Base-by-base conservation (phyloP, 2,329 filamentous ascomycete species). In the Phialemoniopsis sp. region DNA sequence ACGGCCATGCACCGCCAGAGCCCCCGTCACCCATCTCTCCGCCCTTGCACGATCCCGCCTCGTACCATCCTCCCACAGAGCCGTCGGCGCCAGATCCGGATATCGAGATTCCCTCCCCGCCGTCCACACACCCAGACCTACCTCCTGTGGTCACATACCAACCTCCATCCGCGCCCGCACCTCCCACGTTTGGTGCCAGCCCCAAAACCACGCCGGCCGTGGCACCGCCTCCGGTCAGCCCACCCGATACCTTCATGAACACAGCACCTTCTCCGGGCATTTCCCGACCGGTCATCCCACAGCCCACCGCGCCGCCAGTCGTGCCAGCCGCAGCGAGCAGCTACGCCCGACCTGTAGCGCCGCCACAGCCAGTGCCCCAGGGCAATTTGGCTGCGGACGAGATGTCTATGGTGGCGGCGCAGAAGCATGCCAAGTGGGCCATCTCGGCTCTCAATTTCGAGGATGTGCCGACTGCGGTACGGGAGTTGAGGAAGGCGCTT, bases 381-480 rank as follows among this genome's bases (percentile, higher is more conserved):
- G 37, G 41, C 14, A 41, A 39, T 13, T 54, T 53, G 17, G 48
- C 48, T 4, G 47, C 62, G 26, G 88, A 95, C 46, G 84, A 89
- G 47, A 68, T 73, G 43, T 72, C 85, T 1, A 84, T 96, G 29
- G 69, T 79, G 29, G 77, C 82, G 51, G 91, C 93, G 5, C 89
- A 95, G 60, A 98, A 97, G 59, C 93, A 97, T 66, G 90, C 91
- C 3, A 89, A 89, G 54, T 98, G 89, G 88, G 93, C 93, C 1
- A 95, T 97, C 32, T 96, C 90, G 10, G 93, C 93, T 0, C 67
- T 98, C 35, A 95, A 96, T 53, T 98, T 98, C 62, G 93, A 98
- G 51, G 93, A 98, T 58, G 86, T 95, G 2, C 73, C 83, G 2
- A 98, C 93, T 0, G 93, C 93, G 0, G 82, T 97, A 5, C 82